A percentile compares a stretch with the other conserved stretches of the same genome.
phyloP scores from a whole-genome alignment of 441 rosid genomes.

The Erodium chrysanthum region DNA sequence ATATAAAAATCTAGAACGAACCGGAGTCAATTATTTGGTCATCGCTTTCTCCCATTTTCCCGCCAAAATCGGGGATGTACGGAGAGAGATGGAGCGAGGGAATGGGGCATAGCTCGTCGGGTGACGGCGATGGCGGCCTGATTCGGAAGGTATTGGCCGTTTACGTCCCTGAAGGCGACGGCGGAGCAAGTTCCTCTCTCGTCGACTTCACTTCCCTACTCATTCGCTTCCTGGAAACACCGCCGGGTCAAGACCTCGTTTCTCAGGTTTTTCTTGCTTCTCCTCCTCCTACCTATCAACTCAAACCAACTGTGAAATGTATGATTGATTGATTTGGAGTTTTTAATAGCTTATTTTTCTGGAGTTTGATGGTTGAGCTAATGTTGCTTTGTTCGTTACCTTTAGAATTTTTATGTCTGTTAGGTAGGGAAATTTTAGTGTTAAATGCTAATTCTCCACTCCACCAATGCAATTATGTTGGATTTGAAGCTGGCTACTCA shows the following conservation, averaged over 20 bases:
- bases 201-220: slow-evolving; percentile 51
- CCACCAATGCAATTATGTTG: neutral
- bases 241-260: slow-evolving; percentile 40
- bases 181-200: slow-evolving; percentile 11
- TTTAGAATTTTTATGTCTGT: neutral
- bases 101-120: slow-evolving; percentile 22
- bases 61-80: slow-evolving; percentile 34
- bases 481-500: neutral
- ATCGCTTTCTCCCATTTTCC: slow-evolving; percentile 15
- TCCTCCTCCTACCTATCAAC: neutral
- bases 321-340: neutral
- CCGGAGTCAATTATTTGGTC: neutral
- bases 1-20: too few relatives aligned
- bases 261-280: slow-evolving; percentile 45
- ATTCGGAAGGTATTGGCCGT: slow-evolving; percentile 34
- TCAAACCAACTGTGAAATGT: too few relatives aligned
- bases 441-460: neutral
- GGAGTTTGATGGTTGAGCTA: neutral
- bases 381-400: neutral
- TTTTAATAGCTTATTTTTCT: neutral
- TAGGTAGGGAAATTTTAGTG: neutral
- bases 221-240: slow-evolving; percentile 53
- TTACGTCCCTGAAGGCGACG: slow-evolving; percentile 56
- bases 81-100: slow-evolving; percentile 23
- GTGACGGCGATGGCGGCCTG: slow-evolving; percentile 20